Percentiles rank a stretch among this genome's conserved stretches.
Conservation (phyloP, 805 yeast species). For the Diddensiella caesifluorescens region DNA sequence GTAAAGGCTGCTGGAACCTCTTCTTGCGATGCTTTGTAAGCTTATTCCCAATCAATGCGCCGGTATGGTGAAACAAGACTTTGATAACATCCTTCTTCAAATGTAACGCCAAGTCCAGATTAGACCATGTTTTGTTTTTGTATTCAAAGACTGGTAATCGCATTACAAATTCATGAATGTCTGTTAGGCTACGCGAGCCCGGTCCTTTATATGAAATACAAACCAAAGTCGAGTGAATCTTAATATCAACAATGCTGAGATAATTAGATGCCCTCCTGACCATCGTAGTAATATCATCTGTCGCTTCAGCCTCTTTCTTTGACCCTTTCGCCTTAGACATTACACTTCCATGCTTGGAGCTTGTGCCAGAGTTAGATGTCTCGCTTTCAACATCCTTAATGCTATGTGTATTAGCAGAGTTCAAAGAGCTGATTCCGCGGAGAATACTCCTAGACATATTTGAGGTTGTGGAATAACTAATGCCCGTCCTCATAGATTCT, state of each 20-base stretch:
- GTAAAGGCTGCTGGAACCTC: constrained; percentile 21
- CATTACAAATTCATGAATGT: constrained; percentile 69
- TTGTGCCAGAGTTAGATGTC: too few relatives aligned
- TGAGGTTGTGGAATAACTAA: too few relatives aligned
- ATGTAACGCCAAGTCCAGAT: constrained; percentile 57
- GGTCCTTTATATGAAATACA: constrained; percentile 73
- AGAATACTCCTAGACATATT: too few relatives aligned
- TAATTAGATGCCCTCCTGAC: constrained; percentile 66
- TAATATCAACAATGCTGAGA: constrained; percentile 59
- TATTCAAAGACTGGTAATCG: constrained; percentile 58
- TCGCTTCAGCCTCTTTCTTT: constrained; percentile 15
- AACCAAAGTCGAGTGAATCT: constrained; percentile 46
- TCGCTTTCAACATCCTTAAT: too few relatives aligned
- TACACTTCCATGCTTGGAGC: constrained; percentile 9
- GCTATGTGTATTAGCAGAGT: too few relatives aligned
- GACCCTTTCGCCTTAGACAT: constrained; percentile 2
- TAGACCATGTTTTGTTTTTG: constrained; percentile 63
- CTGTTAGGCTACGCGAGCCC: constrained; percentile 61
- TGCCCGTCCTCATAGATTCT: background rate
- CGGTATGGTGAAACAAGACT: constrained; percentile 46
- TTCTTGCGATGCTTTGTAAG: constrained; percentile 37
- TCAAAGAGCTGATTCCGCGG: too few relatives aligned
- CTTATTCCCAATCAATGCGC: constrained; percentile 74
- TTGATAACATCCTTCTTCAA: constrained; percentile 50
- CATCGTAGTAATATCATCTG: constrained; percentile 55